Conservation (phyloP, 768 basidiomycete genomes). For the Naganishia antarctica region DNA sequence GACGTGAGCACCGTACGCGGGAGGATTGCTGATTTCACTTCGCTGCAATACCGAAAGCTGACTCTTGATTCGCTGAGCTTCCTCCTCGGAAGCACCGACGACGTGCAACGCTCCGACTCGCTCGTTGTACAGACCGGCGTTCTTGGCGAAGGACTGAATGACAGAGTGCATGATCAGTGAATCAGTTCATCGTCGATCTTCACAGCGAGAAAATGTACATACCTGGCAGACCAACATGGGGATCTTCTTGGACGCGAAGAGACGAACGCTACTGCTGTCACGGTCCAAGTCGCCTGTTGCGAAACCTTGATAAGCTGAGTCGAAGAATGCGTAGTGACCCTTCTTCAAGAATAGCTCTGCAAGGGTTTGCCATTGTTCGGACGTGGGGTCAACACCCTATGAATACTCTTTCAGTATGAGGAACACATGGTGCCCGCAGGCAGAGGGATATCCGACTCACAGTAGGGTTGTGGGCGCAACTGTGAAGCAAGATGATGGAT, state of each 20-base stretch:
- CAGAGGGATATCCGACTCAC: slow-evolving; percentile 8
- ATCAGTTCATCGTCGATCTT: not conserved
- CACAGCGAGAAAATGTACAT: not conserved
- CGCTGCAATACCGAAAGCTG: slow-evolving; percentile 56
- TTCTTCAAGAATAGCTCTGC: slow-evolving; percentile 66
- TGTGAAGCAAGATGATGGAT: slow-evolving; percentile 82
- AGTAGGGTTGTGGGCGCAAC: slow-evolving; percentile 94
- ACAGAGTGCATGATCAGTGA: not conserved
- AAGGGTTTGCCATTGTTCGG: slow-evolving; percentile 75
- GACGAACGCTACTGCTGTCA: slow-evolving; percentile 31
- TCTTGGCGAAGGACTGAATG: slow-evolving; percentile 56
- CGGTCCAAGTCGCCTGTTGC: slow-evolving; percentile 67
- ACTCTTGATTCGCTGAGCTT: slow-evolving; percentile 59
- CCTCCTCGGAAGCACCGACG: slow-evolving; percentile 59
- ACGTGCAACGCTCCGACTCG: slow-evolving; percentile 91
- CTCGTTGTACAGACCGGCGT: slow-evolving; percentile 91
- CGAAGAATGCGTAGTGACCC: slow-evolving; percentile 84
- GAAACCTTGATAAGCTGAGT: slow-evolving; percentile 95
- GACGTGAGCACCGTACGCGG: slow-evolving; percentile 75
- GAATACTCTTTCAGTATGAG: not conserved
- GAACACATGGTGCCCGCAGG: not conserved
- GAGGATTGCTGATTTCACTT: slow-evolving; percentile 60
- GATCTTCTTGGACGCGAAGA: slow-evolving; percentile 30
- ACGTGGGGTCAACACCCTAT: slow-evolving; percentile 78
- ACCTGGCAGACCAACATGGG: slow-evolving; percentile 37